Conservation (phyloP, 2,329 filamentous ascomycete species). For the Pseudogymnoascus sp. region DNA sequence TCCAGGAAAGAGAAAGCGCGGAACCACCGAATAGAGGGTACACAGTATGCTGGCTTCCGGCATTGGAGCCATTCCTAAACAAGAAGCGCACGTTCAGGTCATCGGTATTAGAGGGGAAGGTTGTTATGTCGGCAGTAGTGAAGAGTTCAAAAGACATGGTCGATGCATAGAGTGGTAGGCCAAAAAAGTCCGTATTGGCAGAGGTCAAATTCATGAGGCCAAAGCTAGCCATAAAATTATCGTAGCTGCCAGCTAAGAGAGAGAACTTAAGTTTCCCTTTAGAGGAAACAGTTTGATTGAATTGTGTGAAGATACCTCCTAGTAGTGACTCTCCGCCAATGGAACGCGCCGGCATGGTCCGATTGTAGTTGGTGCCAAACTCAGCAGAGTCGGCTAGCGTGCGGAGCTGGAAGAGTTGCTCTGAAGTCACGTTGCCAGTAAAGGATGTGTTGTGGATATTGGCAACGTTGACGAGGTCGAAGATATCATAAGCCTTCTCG, state of each 20-base stretch:
- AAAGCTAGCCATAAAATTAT: slow-evolving; percentile 12
- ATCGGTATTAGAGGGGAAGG: not conserved
- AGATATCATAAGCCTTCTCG: slow-evolving; percentile 24
- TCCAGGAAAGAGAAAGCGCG: slow-evolving; percentile 22
- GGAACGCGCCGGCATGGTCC: not conserved
- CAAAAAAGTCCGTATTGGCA: not conserved
- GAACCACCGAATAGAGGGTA: slow-evolving; percentile 12
- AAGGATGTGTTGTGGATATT: slow-evolving; percentile 20
- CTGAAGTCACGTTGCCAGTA: slow-evolving; percentile 11
- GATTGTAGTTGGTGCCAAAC: not conserved
- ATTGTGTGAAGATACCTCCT: slow-evolving; percentile 18
- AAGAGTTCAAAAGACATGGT: not conserved
- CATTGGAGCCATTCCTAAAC: not conserved
- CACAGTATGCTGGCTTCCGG: not conserved
- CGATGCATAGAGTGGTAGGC: not conserved
- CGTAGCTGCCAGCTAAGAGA: slow-evolving; percentile 22
- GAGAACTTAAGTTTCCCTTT: slow-evolving; percentile 20
- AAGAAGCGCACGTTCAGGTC: not conserved
- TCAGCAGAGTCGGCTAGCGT: not conserved
- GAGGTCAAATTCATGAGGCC: not conserved
- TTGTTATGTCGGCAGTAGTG: not conserved
- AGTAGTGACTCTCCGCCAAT: slow-evolving; percentile 17
- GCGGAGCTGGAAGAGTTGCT: not conserved
- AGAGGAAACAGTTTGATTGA: slow-evolving; percentile 18
- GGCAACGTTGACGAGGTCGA: slow-evolving; percentile 21